Evolutionary conservation across 306 rosid species (phyloP), one percentile per base, ranked within the genome.

Genomic region (Luffa aegyptiaca): DNA sequence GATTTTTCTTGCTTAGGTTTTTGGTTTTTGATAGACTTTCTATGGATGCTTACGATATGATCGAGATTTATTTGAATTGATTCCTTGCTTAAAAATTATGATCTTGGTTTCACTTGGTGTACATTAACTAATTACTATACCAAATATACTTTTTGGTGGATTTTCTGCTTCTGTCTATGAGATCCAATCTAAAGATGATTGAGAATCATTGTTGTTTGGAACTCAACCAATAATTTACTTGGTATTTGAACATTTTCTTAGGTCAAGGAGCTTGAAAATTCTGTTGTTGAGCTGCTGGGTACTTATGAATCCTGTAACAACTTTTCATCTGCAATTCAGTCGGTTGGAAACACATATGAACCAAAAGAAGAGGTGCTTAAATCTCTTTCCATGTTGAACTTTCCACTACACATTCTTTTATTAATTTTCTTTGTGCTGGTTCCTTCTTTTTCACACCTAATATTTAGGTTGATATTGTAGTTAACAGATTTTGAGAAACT

Each of bases 251-350:
- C 42, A 72, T 13, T 18, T 3, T 80, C 46, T 80, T 80, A 91
- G 97, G 97, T 90, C 79, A 91, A 90, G 84, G 92, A 92, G 80
- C 86, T 93, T 71, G 97, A 90, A 84, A 90, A 87, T 76, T 90
- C 92, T 4, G 90, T 80, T 64, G 48, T 90, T 63, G 91, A 89
- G 82, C 83, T 91, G 85, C 65, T 88, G 71, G 82, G 74, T 12
- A 62, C 88, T 39, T 84, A 84, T 59, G 96, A 89, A 58, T 72
- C 78, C 46, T 86, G 84, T 87, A 84, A 81, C 49, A 86, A 88
- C 62, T 88, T 90, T 82, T 91, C 96, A 7, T 80, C 88, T 41
- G 86, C 92, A 59, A 83, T 88, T 83, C 90, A 88, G 81, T 88
- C 88, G 74, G 87, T 89, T 82, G 90, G 87, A 8, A 86, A 84